Base-by-base conservation (phyloP, 2,329 filamentous ascomycete species). In the Ramularia endophylla region DNA sequence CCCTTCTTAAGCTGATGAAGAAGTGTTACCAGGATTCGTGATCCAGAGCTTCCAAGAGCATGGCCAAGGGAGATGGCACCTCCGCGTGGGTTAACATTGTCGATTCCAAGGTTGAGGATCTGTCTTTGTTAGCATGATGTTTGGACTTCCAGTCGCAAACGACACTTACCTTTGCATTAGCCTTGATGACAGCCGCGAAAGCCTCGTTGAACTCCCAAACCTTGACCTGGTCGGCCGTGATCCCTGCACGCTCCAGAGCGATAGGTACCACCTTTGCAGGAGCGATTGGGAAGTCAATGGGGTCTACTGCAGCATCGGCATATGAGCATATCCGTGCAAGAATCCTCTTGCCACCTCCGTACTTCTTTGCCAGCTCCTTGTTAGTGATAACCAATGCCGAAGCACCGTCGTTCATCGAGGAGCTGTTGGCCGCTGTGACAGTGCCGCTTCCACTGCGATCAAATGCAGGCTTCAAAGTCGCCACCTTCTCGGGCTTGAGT, bases 131-230 rank as follows among this genome's bases (percentile, higher is more conserved):
- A 34, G 48, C 43, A n/a, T 52, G 50, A 33, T 8, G 50, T 50
- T 15, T 41, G 30, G 12, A 4, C 22, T n/a, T 27, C 7, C n/a
- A 17, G 9, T 25, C 11, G 13, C 8, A 27, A 47, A 20, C 12
- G 16, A 12, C 28, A 41, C 64, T 57, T 58, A 83, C 82, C 78
- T 94, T 89, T 58, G 87, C 83, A 60, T 97, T 95, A 30, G 90
- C 89, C 62, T 92, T 88, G 65, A 95, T 92, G 20, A 95, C 89
- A 4, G 86, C 87, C 19, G 92, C 90, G 62, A 98, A 98, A 0
- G 92, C 92, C 69, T 98, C 92, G 65, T 98, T 98, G 67, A 98
- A 95, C 65, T 97, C 92, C 90, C 92, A 97, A 16, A 95, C 71
- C 4, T 90, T 82, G 33, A 98, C 87, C 64, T 97, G 85, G 34